Evolutionary conservation across 2,329 filamentous ascomycete genomes (phyloP).

Genomic region (Ophiocordyceps camponoti-leonardi): DNA sequence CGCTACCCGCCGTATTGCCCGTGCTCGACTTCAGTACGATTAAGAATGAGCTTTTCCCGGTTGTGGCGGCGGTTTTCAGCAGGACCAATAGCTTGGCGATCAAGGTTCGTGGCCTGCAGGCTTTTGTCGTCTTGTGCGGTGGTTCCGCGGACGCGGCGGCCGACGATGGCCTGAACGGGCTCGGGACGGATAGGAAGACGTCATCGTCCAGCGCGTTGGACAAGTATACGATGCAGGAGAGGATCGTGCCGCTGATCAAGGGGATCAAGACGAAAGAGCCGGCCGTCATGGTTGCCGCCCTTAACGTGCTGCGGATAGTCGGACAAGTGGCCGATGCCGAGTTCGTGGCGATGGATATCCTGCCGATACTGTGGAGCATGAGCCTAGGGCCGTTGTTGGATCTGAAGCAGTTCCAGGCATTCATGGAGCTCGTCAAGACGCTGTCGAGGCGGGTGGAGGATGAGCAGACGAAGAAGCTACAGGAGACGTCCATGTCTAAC

Average conservation of each 20-base stretch:
- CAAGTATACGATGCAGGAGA: conserved; percentile 97
- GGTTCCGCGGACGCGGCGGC: conserved; percentile 38
- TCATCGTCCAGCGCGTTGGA: conserved; percentile 67
- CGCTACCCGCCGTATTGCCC: conserved; percentile 63
- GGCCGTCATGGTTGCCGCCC: conserved; percentile 86
- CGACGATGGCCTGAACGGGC: conserved; percentile 52
- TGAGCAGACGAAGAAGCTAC: conserved; percentile 76
- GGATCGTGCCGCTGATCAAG: conserved; percentile 77
- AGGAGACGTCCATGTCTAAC: conserved; percentile 55
- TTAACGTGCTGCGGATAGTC: conserved; percentile 72
- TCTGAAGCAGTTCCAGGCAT: conserved; percentile 71
- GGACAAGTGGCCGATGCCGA: conserved; percentile 71
- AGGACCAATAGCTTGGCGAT: conserved; percentile 88
- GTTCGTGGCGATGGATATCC: conserved; percentile 78
- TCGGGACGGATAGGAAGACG: conserved; percentile 42
- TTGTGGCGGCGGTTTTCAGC: conserved; percentile 78
- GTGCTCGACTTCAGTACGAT: conserved; percentile 91
- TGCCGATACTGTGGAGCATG: conserved; percentile 85
- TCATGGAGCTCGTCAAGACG: conserved; percentile 75
- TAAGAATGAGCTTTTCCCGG: conserved; percentile 90
- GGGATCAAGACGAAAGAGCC: conserved; percentile 97
- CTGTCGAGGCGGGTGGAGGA: conserved; percentile 68
- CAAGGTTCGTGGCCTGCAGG: conserved; percentile 82
- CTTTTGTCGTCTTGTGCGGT: conserved; percentile 79
- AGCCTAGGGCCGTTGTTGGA: conserved; percentile 78